Base-by-base conservation (phyloP, 2,329 filamentous ascomycete genomes). In the Massarina eburnea region DNA sequence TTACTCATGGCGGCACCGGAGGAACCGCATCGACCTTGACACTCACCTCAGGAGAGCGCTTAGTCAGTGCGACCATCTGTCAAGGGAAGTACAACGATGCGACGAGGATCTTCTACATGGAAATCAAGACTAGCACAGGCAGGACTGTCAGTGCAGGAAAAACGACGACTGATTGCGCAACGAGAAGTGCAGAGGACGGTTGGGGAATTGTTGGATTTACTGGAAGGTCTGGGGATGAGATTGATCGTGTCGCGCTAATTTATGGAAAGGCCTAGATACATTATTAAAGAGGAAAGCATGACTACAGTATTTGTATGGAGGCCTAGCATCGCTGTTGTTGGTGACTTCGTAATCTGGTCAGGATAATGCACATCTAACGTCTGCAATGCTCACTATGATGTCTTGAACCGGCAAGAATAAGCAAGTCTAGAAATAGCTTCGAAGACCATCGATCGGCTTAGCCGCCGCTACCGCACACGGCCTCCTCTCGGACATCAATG, bases 51-150 rank as follows among this genome's bases (percentile, higher is more conserved):
- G 66, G 66, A 14, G 81, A 84, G 61, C 73, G 66, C 55, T 78
- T 80, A 73, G 73, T 70, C 1, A 55, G 61, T 20, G 78, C 77
- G 0, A 65, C 69, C 41, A 62, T 83, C 10, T 84, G 80, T 64
- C 71, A 76, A 52, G 80, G 73, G 12, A 58, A 76, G 57, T 72
- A 76, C 54, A 64, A 71, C 47, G 57, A 56, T 18, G 55, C 69
- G 12, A 80, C 76, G n/a, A 74, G 80, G 24, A 76, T 76, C 55
- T 82, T 84, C 58, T 83, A 78, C 58, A 74, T 81, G 48, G 54
- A 72, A 45, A 77, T 80, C n/a, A 76, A 71, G 1, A 82, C 79
- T 1, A 80, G 73, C 53, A 43, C 66, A 0, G 79, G 79, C 1
- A 71, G 73, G 18, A 76, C 67, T 0, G 50, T 82, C 5, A 59